These are phyloP conservation scores for Russula vinacea DNA, from an alignment of 768 basidiomycete species.

Conservation along the genomic window DNA sequence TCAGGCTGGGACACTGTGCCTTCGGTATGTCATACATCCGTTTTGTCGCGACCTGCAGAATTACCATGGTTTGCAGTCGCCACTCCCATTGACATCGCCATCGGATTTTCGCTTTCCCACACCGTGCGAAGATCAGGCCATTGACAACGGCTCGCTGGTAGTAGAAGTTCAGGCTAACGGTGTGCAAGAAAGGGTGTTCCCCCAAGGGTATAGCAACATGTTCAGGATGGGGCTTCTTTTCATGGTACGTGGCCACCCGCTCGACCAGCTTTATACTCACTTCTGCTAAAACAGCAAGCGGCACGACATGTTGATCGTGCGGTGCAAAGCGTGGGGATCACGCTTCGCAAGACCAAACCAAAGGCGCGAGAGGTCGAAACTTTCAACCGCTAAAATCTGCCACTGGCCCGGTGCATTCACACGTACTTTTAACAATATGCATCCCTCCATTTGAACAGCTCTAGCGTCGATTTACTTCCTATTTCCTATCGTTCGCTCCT, in stretches of 20 bases:
- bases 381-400: background rate
- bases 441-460: too few relatives aligned
- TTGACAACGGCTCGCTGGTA: background rate
- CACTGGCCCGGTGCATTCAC: background rate
- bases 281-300: conserved; percentile 7
- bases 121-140: background rate
- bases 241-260: conserved; percentile 7
- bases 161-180: background rate
- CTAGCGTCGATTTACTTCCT: too few relatives aligned
- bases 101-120: background rate
- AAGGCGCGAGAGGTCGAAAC: background rate
- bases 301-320: conserved; percentile 21
- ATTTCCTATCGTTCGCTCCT: too few relatives aligned
- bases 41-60: background rate
- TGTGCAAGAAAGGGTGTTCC: background rate
- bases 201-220: conserved; percentile 20
- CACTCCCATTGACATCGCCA: conserved; percentile 7
- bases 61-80: conserved; percentile 4
- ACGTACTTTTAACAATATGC: background rate
- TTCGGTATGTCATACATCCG: conserved; percentile 8
- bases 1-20: conserved; percentile 16
- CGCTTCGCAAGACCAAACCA: conserved; percentile 12
- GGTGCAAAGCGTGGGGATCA: conserved; percentile 12
- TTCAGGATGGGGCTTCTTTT: conserved; percentile 26
- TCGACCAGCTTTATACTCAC: background rate